Evolutionary conservation across 139 green algal genomes (phyloP).

Genomic region (Prasinococcaceae sp.): DNA sequence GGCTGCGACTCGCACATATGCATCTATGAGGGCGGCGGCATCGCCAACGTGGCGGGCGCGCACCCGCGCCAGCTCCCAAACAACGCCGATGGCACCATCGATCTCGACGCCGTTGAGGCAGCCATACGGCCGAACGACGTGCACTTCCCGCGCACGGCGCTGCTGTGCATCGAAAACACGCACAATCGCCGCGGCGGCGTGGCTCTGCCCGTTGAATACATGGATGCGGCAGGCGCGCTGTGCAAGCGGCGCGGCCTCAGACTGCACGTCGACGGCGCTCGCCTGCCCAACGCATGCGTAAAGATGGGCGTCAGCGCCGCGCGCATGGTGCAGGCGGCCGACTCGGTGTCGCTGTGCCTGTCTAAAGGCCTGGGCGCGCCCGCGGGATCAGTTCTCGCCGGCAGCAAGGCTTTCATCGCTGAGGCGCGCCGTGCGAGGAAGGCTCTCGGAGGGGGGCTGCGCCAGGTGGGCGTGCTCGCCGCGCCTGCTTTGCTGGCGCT

Average conservation of each 20-base stretch:
- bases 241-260: conserved; percentile 12
- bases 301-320: conserved; percentile 9
- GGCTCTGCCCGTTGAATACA: conserved; percentile 36
- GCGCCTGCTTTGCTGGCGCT: conserved; percentile 14
- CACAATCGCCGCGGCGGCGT: conserved; percentile 54
- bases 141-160: conserved; percentile 38
- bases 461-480: conserved; percentile 35
- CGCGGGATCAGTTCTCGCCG: conserved; percentile 42
- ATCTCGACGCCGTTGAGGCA: conserved; percentile 18
- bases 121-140: conserved; percentile 38
- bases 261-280: conserved; percentile 58
- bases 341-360: conserved; percentile 45
- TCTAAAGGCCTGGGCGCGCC: conserved; percentile 43
- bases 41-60: conserved; percentile 19
- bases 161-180: conserved; percentile 57
- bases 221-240: conserved; percentile 20
- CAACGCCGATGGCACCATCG: conserved; percentile 29
- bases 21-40: conserved; percentile 31
- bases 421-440: conserved; percentile 35
- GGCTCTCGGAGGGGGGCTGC: conserved; percentile 51
- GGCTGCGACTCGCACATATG: conserved; percentile 26
- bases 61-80: conserved; percentile 29
- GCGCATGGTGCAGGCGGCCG: conserved; percentile 21
- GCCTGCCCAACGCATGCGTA: conserved; percentile 49
- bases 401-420: conserved; percentile 28